Conservation (phyloP, 345 rosid species). For the Gossypium thurberi region DNA sequence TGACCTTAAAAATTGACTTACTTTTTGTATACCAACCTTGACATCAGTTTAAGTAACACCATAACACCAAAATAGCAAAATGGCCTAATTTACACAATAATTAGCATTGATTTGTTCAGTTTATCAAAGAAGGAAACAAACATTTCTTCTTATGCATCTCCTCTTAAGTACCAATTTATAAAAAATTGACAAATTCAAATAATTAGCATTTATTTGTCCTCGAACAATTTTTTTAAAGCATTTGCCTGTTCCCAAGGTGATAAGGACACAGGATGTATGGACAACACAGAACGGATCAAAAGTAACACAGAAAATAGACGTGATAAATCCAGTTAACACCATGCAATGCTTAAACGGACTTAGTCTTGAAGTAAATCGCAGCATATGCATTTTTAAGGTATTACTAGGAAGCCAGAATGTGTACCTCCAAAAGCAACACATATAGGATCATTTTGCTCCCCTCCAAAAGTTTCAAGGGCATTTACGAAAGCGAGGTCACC, state of each 20-base stretch:
- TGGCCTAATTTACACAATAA: background rate
- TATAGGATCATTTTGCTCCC: conserved; percentile 64
- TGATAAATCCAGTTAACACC: background rate
- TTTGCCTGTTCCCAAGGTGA: background rate
- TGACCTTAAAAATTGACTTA: background rate
- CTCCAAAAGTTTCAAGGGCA: conserved; percentile 70
- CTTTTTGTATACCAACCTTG: background rate
- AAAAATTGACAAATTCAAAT: background rate
- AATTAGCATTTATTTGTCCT: background rate
- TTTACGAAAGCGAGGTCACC: conserved; percentile 54
- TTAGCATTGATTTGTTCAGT: too few relatives aligned
- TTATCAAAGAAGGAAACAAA: background rate
- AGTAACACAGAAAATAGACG: background rate
- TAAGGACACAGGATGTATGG: background rate
- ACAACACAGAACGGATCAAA: background rate
- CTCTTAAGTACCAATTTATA: background rate
- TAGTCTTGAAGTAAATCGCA: background rate
- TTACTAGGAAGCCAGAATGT: background rate
- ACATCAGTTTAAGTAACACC: background rate
- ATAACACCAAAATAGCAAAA: background rate
- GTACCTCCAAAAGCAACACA: conserved; percentile 73
- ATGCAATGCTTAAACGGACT: background rate
- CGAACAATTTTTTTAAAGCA: background rate
- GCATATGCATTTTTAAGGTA: background rate
- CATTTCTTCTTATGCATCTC: background rate